Evolutionary conservation across 768 basidiomycete species (phyloP), one percentile per base, ranked within the genome.

Genomic region (Leccinum longicurvipes): DNA sequence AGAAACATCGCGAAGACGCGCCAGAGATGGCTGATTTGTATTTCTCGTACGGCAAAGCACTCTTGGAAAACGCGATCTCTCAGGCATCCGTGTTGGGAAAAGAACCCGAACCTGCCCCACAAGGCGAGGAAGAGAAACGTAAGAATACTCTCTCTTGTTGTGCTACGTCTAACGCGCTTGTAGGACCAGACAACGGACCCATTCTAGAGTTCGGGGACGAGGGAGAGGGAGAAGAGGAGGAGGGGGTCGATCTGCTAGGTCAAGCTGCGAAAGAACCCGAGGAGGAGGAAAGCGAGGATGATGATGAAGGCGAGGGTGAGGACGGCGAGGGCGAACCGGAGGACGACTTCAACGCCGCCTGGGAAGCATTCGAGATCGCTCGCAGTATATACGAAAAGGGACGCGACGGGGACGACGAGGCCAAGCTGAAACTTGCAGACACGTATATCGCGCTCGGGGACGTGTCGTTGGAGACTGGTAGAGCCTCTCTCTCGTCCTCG

Each of bases 271-370:
- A 81, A 55, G 80, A 81, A 53, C 71, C 67, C 1, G 80, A 79
- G 8, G 80, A 78, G 11, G 81, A 78, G 12, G 81, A 73, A 2
- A 84, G 76, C 0, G 82, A 76, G 0, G 84, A 79, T 0, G 82
- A 77, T 3, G 84, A 80, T 0, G 65, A 79, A 9, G 89, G 75
- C 2, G 88, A 83, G 4, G 89, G 42, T 12, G 42, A 44, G 14
- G 42, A 44, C 9, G 42, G 42, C 6, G n/a, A 86, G 12, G 89
- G 69, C 4, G 92, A 91, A 63, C 92, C 91, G 0, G 96, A 97
- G 64, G 97, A 99, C 63, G 97, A 98, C 65, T 97, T 97, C 71
- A 97, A 96, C 61, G 93, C 92, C 24, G 93, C 97, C 12, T 99
- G 96, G 94, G 91, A 97, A 67, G 87, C 96, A 3, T 78, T 99